Conservation (phyloP, 164 flowering plant genomes). For the Stephania yunnanensis region DNA sequence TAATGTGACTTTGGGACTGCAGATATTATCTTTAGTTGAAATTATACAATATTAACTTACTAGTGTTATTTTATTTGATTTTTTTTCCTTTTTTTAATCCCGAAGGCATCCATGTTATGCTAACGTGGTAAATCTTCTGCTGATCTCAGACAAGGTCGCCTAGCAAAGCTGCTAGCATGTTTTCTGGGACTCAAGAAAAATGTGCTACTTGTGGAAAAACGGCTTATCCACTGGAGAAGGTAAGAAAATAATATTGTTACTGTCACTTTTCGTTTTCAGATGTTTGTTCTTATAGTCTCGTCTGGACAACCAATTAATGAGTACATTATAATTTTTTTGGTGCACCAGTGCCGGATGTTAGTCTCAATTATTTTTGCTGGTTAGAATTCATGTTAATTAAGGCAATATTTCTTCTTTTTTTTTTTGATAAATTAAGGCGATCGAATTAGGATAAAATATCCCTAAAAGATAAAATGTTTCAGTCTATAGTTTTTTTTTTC, state of each 20-base stretch:
- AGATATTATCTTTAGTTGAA: background rate
- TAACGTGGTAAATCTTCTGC: constrained; percentile 19
- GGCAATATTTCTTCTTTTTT: background rate
- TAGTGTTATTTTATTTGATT: background rate
- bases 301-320: background rate
- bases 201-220: constrained; percentile 99
- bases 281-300: background rate
- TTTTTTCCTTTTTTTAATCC: background rate
- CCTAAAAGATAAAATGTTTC: too few species aligned
- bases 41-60: background rate
- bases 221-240: constrained; percentile 66
- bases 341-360: background rate
- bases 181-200: constrained; percentile 96
- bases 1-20: constrained; percentile 25
- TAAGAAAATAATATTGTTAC: constrained; percentile 3
- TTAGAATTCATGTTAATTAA: background rate
- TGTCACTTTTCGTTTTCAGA: background rate
- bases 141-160: constrained; percentile 78
- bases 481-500: too few species aligned
- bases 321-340: background rate
- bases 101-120: background rate
- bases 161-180: constrained; percentile 94
- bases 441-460: background rate
- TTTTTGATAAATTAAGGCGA: background rate
- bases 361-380: background rate